Evolutionary conservation across 2,329 filamentous ascomycete species (phyloP).

Genomic region (Colletotrichum sp.): DNA sequence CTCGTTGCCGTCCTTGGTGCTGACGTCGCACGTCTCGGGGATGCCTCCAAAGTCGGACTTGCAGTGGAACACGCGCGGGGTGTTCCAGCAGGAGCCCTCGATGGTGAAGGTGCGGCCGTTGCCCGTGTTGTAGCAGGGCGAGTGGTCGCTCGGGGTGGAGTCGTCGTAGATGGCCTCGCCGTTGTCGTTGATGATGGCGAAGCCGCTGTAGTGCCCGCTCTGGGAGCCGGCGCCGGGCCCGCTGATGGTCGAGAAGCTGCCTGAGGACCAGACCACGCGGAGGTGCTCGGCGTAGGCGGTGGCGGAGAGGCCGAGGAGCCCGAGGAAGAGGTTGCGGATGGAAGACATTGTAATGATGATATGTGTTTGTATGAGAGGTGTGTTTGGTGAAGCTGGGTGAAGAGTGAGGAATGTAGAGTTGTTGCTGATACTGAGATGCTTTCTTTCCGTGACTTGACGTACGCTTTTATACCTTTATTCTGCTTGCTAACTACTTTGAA

Average conservation of each 20-base stretch:
- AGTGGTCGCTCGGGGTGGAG: not conserved
- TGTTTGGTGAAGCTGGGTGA: not conserved
- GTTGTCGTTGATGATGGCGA: not conserved
- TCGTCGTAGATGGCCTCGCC: not conserved
- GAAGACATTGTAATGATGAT: not conserved
- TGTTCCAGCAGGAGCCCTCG: not conserved
- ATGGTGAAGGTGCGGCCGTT: slow-evolving; percentile 1
- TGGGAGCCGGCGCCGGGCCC: not conserved
- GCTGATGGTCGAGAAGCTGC: not conserved
- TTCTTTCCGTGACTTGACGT: not conserved
- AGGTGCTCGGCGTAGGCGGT: not conserved
- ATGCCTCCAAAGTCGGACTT: not conserved
- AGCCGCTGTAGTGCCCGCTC: not conserved
- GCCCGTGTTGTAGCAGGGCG: not conserved
- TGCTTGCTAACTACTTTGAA: not conserved
- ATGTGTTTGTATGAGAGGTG: not conserved
- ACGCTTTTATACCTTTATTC: not conserved
- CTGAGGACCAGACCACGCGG: not conserved
- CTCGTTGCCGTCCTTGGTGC: not conserved
- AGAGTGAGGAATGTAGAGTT: not conserved
- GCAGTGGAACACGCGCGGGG: not conserved
- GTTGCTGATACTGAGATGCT: not conserved
- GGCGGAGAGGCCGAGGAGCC: not conserved
- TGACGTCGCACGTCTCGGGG: not conserved
- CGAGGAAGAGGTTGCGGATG: not conserved